Evolutionary conservation across 2,329 filamentous ascomycete genomes (phyloP), one percentile per base, ranked within the genome.

Genomic region (Fusarium foetens): DNA sequence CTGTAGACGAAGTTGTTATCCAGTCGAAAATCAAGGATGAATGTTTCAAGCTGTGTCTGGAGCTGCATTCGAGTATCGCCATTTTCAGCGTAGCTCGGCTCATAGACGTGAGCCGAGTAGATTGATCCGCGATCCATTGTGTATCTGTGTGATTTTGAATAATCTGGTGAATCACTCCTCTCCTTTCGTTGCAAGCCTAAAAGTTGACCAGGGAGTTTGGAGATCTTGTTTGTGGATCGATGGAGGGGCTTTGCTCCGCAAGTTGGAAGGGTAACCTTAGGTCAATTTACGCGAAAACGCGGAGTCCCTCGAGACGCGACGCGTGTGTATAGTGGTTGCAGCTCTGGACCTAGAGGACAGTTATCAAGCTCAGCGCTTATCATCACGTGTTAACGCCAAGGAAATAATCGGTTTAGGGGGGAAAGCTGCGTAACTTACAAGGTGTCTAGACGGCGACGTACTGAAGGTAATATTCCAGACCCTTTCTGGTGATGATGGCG

Each of bases 1-100:
- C 94, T 90, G 88, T 98, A 99, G 78, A 98, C 91, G 83, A 97
- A 98, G 78, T 92, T 89, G 82, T 97, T 97, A 83, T 98, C 95
- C 45, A 98, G 89, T 79, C 95, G 91, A 80, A 98, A 99, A 75
- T 95, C 93, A 64, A 98, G 90, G 73, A 99, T 92, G 81, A 99
- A 99, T 68, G 94, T 92, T 79, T 96, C 91, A 68, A 99, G 89
- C 79, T 94, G 91, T 66, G 89, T 88, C 80, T 96, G 94, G 54
- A 95, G 86, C 78, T 94, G 90, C 31, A 89, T 86, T 65, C 92
- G 88, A 63, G 89, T 91, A 79, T 95, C 92, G 73, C 91, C 89
- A 66, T 86, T 88, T 43, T 90, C 88, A 76, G 90, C 89, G 70
- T 88, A 88, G 74, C 88, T 90, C 63, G 91, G 87, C 75, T 90